Conservation (phyloP, 2,329 filamentous ascomycete species). For the Simplicillium aogashimaense region DNA sequence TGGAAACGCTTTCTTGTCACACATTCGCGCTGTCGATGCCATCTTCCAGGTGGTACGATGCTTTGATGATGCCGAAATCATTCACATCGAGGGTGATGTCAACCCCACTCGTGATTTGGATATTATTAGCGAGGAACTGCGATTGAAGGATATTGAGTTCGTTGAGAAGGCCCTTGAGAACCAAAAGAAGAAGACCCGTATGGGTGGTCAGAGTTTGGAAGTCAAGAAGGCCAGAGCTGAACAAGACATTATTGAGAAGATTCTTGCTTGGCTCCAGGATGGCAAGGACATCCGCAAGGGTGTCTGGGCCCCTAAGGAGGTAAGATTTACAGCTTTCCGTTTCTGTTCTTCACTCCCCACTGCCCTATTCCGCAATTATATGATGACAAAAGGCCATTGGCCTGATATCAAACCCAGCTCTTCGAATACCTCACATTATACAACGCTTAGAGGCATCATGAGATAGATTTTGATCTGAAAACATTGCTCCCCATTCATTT, state of each 20-base stretch:
- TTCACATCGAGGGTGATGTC: conserved; percentile 98
- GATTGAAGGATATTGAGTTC: conserved; percentile 98
- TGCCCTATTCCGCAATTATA: conserved; percentile 27
- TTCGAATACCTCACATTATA: conserved; percentile 77
- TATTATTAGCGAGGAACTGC: conserved; percentile 94
- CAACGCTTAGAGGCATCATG: conserved; percentile 70
- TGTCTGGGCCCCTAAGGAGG: conserved; percentile 88
- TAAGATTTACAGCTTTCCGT: conserved; percentile 39
- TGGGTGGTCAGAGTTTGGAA: conserved; percentile 91
- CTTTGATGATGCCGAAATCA: conserved; percentile 99
- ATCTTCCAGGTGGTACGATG: conserved; percentile 96
- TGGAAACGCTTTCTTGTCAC: conserved; percentile 94
- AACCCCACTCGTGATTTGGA: conserved; percentile 88
- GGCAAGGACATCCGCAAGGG: conserved; percentile 93
- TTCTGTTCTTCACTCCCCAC: conserved; percentile 9
- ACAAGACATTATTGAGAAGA: conserved; percentile 84
- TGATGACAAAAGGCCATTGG: conserved; percentile 98
- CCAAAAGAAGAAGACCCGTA: conserved; percentile 86
- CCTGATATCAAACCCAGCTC: conserved; percentile 99
- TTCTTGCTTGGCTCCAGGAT: conserved; percentile 70
- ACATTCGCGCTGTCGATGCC: conserved; percentile 95
- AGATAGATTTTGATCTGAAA: conserved; percentile 75
- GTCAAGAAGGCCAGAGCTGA: conserved; percentile 97
- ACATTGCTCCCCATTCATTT: conserved; percentile 8
- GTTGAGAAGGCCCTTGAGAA: conserved; percentile 89